Percentiles rank a stretch among this genome's conserved stretches.
These are phyloP conservation scores for Syncephalis fuscata DNA, from an alignment of 371 early-diverging fungal species.

Conservation along the genomic window DNA sequence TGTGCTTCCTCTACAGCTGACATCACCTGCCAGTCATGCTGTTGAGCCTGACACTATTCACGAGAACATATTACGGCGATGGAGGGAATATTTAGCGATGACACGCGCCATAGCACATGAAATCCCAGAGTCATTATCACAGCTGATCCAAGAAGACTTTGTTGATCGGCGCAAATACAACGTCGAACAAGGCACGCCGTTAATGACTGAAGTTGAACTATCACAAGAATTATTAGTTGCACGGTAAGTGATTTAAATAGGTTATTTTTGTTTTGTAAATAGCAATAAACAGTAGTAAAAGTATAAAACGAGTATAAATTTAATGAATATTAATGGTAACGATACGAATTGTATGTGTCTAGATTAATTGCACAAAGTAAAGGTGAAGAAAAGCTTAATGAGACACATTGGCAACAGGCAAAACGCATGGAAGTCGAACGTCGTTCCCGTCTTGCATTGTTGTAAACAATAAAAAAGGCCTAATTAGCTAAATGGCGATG, in stretches of 20 bases:
- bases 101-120: not conserved
- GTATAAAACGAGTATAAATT: too few species aligned
- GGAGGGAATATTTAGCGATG: not conserved
- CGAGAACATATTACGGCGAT: slow-evolving; percentile 31
- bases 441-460: too few species aligned
- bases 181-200: not conserved
- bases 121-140: not conserved
- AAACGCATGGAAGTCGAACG: too few species aligned
- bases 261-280: not conserved
- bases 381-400: not conserved
- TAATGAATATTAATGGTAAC: too few species aligned
- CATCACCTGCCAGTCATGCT: not conserved
- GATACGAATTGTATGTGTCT: not conserved
- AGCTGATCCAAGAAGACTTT: slow-evolving; percentile 5
- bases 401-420: too few species aligned
- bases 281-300: too few species aligned
- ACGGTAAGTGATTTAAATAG: slow-evolving; percentile 1
- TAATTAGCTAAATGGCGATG: too few species aligned
- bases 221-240: slow-evolving; percentile 1
- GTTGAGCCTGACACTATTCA: slow-evolving; percentile 23
- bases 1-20: slow-evolving; percentile 1
- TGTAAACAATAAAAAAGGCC: too few species aligned
- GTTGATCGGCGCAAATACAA: slow-evolving; percentile 3
- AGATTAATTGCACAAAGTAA: slow-evolving; percentile 7
- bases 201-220: slow-evolving; percentile 3